Conservation (phyloP, 805 yeast species). For the Maudiozyma barnettii region DNA sequence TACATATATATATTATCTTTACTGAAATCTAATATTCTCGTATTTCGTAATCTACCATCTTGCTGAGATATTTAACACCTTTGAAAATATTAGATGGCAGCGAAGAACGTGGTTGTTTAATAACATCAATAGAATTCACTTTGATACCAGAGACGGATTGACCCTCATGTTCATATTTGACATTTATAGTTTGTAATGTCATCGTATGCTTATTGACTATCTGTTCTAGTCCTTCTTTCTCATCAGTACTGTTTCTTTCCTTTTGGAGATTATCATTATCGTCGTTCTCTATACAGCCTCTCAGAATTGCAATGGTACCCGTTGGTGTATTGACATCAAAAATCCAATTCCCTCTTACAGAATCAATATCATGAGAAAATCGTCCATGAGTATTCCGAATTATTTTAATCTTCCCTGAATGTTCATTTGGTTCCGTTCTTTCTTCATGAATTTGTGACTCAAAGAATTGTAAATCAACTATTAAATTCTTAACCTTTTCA, state of each 20-base stretch:
- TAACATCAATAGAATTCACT: slow-evolving; percentile 53
- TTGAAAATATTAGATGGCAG: slow-evolving; percentile 58
- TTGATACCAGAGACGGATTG: slow-evolving; percentile 65
- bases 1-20: neutral
- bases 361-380: slow-evolving; percentile 40
- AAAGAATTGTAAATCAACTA: slow-evolving; percentile 30
- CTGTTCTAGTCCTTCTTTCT: neutral
- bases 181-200: neutral
- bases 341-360: slow-evolving; percentile 45
- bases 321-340: slow-evolving; percentile 48
- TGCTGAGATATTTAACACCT: slow-evolving; percentile 77
- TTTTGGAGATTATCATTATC: neutral
- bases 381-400: slow-evolving; percentile 72
- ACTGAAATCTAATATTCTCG: neutral
- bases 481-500: slow-evolving; percentile 39
- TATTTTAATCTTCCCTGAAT: slow-evolving; percentile 38
- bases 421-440: neutral
- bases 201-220: neutral
- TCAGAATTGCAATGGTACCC: slow-evolving; percentile 58
- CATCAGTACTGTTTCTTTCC: neutral
- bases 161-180: slow-evolving; percentile 4
- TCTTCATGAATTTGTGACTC: neutral
- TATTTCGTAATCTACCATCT: neutral
- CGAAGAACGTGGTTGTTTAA: slow-evolving; percentile 27
- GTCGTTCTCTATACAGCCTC: slow-evolving; percentile 42